Conservation (phyloP, 169 alveolate species). For the Plasmodium vivax region DNA sequence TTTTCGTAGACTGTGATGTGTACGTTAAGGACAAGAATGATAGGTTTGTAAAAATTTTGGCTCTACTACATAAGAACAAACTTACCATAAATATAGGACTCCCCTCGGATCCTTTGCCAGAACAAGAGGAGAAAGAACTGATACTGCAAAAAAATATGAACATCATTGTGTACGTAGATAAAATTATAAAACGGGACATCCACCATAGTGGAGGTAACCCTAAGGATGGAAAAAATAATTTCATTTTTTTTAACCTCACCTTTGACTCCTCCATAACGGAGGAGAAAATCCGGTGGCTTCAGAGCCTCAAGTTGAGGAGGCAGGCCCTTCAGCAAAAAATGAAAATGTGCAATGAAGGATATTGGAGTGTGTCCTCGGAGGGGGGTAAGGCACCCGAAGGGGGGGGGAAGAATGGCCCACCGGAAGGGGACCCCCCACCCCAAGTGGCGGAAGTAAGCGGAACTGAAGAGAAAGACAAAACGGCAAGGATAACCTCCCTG, state of each 20-base stretch:
- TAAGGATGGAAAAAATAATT: conserved; percentile 22
- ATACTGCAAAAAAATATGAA: conserved; percentile 71
- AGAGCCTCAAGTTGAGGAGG: conserved; percentile 19
- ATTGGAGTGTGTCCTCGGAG: background rate
- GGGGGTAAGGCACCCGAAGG: background rate
- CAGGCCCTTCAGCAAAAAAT: background rate
- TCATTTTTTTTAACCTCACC: conserved; percentile 72
- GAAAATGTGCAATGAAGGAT: background rate
- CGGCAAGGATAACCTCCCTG: background rate
- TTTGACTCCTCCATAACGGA: conserved; percentile 75
- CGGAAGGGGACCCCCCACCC: background rate
- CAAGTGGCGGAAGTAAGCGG: background rate
- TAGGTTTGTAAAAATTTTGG: conserved; percentile 32
- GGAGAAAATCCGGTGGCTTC: conserved; percentile 74
- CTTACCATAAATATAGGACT: conserved; percentile 73
- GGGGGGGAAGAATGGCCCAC: no score
- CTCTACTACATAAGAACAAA: conserved; percentile 71
- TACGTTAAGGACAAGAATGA: conserved; percentile 37
- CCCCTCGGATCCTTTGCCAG: conserved; percentile 34
- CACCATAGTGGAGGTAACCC: background rate
- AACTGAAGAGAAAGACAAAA: background rate
- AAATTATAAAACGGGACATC: conserved; percentile 41
- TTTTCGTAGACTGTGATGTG: conserved; percentile 71
- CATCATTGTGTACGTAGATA: conserved; percentile 73
- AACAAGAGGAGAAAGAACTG: conserved; percentile 71